phyloP scores from a whole-genome alignment of 2,329 filamentous ascomycete genomes.

The Scytalidium lignicola region DNA sequence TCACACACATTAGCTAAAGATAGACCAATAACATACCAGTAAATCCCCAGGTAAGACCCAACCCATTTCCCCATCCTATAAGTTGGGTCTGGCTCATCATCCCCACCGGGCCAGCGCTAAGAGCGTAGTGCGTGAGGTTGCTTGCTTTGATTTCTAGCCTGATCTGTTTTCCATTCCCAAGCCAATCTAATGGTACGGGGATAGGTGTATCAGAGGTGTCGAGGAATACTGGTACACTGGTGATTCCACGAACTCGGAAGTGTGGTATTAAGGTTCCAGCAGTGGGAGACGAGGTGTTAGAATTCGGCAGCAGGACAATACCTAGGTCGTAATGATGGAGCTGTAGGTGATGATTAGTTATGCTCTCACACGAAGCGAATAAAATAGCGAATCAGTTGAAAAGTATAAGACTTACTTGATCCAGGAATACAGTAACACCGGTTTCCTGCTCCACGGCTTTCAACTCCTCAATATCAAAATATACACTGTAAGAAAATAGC shows the following conservation, averaged over 20 bases:
- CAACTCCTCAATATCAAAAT: slow-evolving; percentile 32
- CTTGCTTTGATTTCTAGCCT: slow-evolving; percentile 10
- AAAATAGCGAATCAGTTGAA: slow-evolving; percentile 32
- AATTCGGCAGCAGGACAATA: slow-evolving; percentile 4
- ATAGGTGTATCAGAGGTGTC: slow-evolving; percentile 1
- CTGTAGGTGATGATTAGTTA: slow-evolving; percentile 9
- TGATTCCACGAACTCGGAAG: slow-evolving; percentile 7
- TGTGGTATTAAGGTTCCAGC: slow-evolving; percentile 1
- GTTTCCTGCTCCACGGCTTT: slow-evolving; percentile 39
- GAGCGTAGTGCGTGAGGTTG: slow-evolving; percentile 15
- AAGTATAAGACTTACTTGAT: slow-evolving; percentile 47
- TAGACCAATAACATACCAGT: slow-evolving; percentile 2
- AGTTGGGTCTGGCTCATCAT: slow-evolving; percentile 37
- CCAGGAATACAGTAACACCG: slow-evolving; percentile 48
- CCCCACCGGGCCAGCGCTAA: slow-evolving; percentile 11
- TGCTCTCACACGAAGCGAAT: slow-evolving; percentile 10
- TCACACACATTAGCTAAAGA: not conserved
- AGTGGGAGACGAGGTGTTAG: not conserved
- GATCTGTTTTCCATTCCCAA: slow-evolving; percentile 2
- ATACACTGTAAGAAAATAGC: slow-evolving; percentile 44
- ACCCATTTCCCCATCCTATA: slow-evolving; percentile 26
- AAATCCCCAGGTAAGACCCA: slow-evolving; percentile 17
- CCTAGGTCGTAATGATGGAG: slow-evolving; percentile 37
- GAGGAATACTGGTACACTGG: not conserved
- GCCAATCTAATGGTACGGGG: slow-evolving; percentile 7